Percentiles rank a stretch among this genome's conserved stretches.
Evolutionary conservation across 148 eudicot species (phyloP).

Genomic region (Simmondsia chinensis): DNA sequence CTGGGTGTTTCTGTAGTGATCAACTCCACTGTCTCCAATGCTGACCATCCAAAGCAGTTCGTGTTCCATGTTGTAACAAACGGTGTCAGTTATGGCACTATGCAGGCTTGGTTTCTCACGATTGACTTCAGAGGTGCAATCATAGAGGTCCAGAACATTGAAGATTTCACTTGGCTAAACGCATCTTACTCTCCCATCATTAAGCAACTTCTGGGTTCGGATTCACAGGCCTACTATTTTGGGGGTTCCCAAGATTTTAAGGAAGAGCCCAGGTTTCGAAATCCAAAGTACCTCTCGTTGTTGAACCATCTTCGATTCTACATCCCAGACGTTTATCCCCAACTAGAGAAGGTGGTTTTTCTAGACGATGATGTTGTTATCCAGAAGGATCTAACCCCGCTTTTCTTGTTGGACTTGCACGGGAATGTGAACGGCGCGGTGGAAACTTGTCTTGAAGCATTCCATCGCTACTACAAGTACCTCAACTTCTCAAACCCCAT

Average conservation of each 20-base stretch:
- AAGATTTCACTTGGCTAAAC: slow-evolving; percentile 67
- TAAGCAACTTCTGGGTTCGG: slow-evolving; percentile 26
- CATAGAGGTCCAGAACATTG: slow-evolving; percentile 54
- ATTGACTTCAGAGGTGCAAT: slow-evolving; percentile 58
- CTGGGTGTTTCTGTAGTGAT: slow-evolving; percentile 61
- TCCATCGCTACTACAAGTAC: slow-evolving; percentile 64
- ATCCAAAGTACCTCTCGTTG: slow-evolving; percentile 47
- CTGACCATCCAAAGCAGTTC: slow-evolving; percentile 66
- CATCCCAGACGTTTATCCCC: slow-evolving; percentile 63
- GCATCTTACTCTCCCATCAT: slow-evolving; percentile 54
- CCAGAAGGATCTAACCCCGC: slow-evolving; percentile 62
- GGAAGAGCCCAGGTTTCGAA: slow-evolving; percentile 40
- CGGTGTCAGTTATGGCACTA: slow-evolving; percentile 48
- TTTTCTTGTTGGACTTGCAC: slow-evolving; percentile 64
- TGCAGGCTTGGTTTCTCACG: slow-evolving; percentile 67
- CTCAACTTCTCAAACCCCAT: slow-evolving; percentile 65
- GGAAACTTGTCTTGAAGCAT: slow-evolving; percentile 78
- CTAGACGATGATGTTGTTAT: slow-evolving; percentile 79
- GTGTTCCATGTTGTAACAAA: slow-evolving; percentile 75
- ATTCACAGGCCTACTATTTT: slow-evolving; percentile 34
- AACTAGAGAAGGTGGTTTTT: slow-evolving; percentile 68
- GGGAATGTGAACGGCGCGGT: slow-evolving; percentile 84
- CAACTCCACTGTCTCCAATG: slow-evolving; percentile 64
- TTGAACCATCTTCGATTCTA: slow-evolving; percentile 74
- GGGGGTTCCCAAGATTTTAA: slow-evolving; percentile 34